Percentiles rank a stretch among this genome's conserved stretches.
Evolutionary conservation across 2,329 filamentous ascomycete genomes (phyloP).

Genomic region (Colletotrichum truncatum): DNA sequence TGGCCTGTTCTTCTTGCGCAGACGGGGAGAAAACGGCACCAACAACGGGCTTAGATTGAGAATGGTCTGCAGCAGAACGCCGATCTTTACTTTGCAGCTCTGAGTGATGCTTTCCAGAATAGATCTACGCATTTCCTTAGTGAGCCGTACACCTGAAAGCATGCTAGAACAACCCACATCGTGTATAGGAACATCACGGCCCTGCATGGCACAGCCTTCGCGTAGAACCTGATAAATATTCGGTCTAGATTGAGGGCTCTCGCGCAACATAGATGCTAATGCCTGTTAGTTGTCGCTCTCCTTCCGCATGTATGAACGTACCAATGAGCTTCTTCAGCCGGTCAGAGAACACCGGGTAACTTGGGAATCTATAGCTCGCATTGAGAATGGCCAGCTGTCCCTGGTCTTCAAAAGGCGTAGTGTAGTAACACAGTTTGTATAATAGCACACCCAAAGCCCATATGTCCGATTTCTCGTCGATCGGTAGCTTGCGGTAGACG

Average conservation of each 20-base stretch:
- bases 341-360: slow-evolving; percentile 89
- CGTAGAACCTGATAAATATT: slow-evolving; percentile 94
- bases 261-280: slow-evolving; percentile 86
- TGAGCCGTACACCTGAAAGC: slow-evolving; percentile 29
- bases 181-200: slow-evolving; percentile 84
- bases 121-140: slow-evolving; percentile 68
- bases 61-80: slow-evolving; percentile 63
- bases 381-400: slow-evolving; percentile 98
- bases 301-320: slow-evolving; percentile 45
- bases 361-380: slow-evolving; percentile 91
- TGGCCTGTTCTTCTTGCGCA: slow-evolving; percentile 72
- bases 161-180: slow-evolving; percentile 69
- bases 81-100: slow-evolving; percentile 64
- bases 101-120: slow-evolving; percentile 69
- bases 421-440: slow-evolving; percentile 99
- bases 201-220: slow-evolving; percentile 89
- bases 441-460: slow-evolving; percentile 95
- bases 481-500: slow-evolving; percentile 94
- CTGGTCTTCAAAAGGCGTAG: slow-evolving; percentile 97
- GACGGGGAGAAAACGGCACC: slow-evolving; percentile 86
- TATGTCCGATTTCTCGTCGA: slow-evolving; percentile 98
- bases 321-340: slow-evolving; percentile 89
- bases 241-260: slow-evolving; percentile 80
- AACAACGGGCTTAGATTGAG: slow-evolving; percentile 68
- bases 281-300: slow-evolving; percentile 32